Percentiles rank a stretch among this genome's conserved stretches.
Conservation (phyloP, 2,329 filamentous ascomycete species). For the Neofusicoccum sp. region DNA sequence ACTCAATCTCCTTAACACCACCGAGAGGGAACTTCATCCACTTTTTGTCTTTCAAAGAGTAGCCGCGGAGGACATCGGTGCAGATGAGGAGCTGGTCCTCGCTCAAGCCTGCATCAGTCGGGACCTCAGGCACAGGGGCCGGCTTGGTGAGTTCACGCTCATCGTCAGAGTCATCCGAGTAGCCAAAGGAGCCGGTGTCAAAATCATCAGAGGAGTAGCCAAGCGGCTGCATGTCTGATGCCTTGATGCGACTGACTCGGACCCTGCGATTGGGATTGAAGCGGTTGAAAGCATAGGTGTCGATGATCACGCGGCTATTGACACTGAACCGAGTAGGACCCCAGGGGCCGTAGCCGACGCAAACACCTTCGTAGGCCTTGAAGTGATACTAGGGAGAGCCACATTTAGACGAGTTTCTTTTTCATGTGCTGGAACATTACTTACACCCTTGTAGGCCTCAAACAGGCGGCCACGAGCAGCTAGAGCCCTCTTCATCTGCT, state of each 20-base stretch:
- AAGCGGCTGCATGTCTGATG: background rate
- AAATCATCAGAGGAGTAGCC: background rate
- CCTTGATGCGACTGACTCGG: constrained; percentile 6
- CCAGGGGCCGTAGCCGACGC: constrained; percentile 20
- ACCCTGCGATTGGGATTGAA: constrained; percentile 21
- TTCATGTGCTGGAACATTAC: background rate
- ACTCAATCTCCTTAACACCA: constrained; percentile 29
- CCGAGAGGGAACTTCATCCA: constrained; percentile 21
- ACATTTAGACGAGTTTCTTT: background rate
- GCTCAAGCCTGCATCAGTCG: background rate
- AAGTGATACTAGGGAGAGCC: constrained; percentile 17
- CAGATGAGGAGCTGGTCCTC: constrained; percentile 22
- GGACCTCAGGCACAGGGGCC: background rate
- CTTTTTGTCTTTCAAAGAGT: constrained; percentile 23
- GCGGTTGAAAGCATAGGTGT: constrained; percentile 40
- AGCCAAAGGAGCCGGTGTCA: background rate
- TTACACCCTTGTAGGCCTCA: constrained; percentile 41
- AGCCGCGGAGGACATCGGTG: constrained; percentile 21
- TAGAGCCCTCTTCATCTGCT: constrained; percentile 36
- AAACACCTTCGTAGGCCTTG: constrained; percentile 23
- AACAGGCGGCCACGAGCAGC: constrained; percentile 43
- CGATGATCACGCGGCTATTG: constrained; percentile 48
- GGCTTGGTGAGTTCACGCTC: background rate
- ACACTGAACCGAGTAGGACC: constrained; percentile 20
- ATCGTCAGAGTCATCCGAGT: background rate